phyloP scores from a whole-genome alignment of 805 yeast genomes.

The Lipomyces oligophaga region DNA sequence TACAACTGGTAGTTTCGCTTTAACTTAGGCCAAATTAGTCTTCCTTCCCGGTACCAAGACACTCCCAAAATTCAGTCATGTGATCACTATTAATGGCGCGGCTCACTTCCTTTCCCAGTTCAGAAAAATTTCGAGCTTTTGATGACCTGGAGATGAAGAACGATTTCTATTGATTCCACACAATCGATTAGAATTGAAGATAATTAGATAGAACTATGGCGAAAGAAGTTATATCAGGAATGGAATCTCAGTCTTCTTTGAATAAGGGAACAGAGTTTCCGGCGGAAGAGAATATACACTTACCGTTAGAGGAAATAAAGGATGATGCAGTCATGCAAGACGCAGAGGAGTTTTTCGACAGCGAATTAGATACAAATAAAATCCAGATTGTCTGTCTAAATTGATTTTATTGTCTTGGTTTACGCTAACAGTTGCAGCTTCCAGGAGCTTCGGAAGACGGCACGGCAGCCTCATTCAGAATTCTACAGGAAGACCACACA shows the following conservation, averaged over 20 bases:
- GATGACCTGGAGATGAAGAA: no score
- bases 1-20: no score
- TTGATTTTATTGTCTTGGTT: not conserved
- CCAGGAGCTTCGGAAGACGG: conserved; percentile 94
- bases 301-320: conserved; percentile 7
- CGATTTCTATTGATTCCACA: no score
- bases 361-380: conserved; percentile 34
- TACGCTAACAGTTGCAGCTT: conserved; percentile 37
- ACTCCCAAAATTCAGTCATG: no score
- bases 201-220: no score
- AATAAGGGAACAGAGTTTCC: not conserved
- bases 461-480: conserved; percentile 89
- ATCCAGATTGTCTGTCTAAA: conserved; percentile 32
- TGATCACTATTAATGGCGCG: no score
- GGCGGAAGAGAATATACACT: conserved; percentile 6
- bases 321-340: conserved; percentile 1
- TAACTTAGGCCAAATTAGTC: no score
- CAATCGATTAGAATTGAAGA: no score
- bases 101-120: no score
- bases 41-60: no score
- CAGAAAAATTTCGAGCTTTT: no score
- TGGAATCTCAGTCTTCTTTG: not conserved
- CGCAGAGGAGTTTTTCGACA: conserved; percentile 7
- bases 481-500: conserved; percentile 92
- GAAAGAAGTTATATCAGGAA: no score